Evolutionary conservation across 2,329 filamentous ascomycete genomes (phyloP), one percentile per base, ranked within the genome.

Genomic region (Claviceps sp.): DNA sequence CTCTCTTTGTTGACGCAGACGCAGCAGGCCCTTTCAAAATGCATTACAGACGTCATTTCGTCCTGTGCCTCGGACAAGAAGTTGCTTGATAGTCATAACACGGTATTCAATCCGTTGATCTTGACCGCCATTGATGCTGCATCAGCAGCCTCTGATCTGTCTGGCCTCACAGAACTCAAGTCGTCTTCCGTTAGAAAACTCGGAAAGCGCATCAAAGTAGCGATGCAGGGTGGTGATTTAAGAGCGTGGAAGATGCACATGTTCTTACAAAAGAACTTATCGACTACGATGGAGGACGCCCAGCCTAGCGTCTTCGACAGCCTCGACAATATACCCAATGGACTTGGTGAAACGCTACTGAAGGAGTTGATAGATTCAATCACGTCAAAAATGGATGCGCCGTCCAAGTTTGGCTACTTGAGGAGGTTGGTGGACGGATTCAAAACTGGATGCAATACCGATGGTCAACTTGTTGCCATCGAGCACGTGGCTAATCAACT

Each of bases 211-310:
- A 68, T 65, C 48, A 59, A 58, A 34, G 52, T 63, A 22, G 62
- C 64, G 1, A 67, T 72, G 59, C 46, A 59, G 5, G 54, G 59
- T 4, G 69, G 68, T 1, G 63, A 70, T 30, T 36, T 71, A 14
- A 61, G 63, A 34, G 73, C 71, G 5, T 77, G 75, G 74, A 70
- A 70, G 55, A 57, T 75, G 30, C 67, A 70, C 51, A 68, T 64
- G 3, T 72, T 77, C 51, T 57, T 77, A 8, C 64, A 64, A 5
- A 68, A 60, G 4, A 63, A 70, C 48, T 63, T 73, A 22, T 59
- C 64, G 0, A 55, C 62, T 4, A 55, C 61, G 1, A 52, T 71
- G 18, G 60, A 64, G 6, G 60, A 62, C 0, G 55, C 67, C 7
- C 63, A 63, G 3, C 67, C 67, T 1, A 65, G 63, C 4, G 61